Conservation (phyloP, 441 rosid species). For the Populus hybrid region DNA sequence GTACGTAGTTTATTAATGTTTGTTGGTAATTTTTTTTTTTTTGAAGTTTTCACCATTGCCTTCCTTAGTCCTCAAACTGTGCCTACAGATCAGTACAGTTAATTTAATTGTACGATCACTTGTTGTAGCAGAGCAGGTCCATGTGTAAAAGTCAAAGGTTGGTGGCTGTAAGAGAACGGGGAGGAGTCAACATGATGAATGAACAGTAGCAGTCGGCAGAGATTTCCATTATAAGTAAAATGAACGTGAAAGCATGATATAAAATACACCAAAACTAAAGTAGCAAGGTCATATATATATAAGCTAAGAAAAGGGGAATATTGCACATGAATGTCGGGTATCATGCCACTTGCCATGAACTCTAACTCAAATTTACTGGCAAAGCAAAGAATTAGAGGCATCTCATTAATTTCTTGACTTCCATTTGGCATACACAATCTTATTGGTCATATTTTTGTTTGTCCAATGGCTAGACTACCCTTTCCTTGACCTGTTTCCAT, state of each 20-base stretch:
- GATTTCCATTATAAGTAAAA: constrained; percentile 26
- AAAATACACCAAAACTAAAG: background rate
- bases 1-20: background rate
- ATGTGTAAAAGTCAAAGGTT: constrained; percentile 5
- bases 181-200: constrained; percentile 22
- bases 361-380: background rate
- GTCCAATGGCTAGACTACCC: background rate
- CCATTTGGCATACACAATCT: background rate
- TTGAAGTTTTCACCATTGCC: constrained; percentile 9
- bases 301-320: background rate
- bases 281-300: background rate
- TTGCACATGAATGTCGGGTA: background rate
- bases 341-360: background rate
- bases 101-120: background rate
- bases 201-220: constrained; percentile 32
- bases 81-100: constrained; percentile 25
- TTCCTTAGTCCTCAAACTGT: constrained; percentile 35
- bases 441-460: background rate
- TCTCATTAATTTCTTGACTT: background rate
- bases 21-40: background rate
- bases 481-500: background rate
- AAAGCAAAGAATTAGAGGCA: background rate
- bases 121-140: constrained; percentile 3
- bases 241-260: background rate
- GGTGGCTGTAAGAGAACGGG: background rate